These are phyloP conservation scores for Microdochium paspali DNA, from an alignment of 2,329 filamentous ascomycete species.

Conservation along the genomic window DNA sequence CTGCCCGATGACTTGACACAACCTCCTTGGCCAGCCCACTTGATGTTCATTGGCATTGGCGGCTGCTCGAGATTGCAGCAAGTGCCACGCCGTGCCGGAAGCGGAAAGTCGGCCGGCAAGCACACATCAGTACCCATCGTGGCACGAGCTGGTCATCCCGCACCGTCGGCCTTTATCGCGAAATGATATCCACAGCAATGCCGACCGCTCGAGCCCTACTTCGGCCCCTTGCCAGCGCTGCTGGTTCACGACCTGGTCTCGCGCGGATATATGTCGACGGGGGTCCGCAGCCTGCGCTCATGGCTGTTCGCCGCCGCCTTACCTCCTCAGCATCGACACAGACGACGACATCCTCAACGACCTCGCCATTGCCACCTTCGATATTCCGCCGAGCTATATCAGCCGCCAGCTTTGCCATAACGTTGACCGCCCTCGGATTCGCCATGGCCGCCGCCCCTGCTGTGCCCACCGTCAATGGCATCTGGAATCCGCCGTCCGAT, in stretches of 20 bases:
- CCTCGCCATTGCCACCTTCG: slow-evolving; percentile 19
- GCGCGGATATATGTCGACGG: background rate
- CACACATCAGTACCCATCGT: background rate
- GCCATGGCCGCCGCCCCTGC: slow-evolving; percentile 45
- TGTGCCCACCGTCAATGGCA: slow-evolving; percentile 33
- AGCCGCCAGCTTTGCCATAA: slow-evolving; percentile 33
- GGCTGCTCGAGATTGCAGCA: background rate
- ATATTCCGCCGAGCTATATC: slow-evolving; percentile 34
- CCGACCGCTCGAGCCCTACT: background rate
- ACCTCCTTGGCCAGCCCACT: background rate
- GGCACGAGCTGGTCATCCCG: background rate
- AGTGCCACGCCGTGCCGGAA: background rate
- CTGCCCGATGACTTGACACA: background rate
- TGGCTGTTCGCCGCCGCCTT: background rate
- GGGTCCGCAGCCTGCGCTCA: background rate
- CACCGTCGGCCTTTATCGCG: background rate
- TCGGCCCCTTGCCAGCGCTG: background rate
- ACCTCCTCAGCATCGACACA: background rate
- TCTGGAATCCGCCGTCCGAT: slow-evolving; percentile 49
- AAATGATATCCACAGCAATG: background rate
- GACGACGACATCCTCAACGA: slow-evolving; percentile 9
- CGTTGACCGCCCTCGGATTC: slow-evolving; percentile 43
- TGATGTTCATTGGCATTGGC: background rate
- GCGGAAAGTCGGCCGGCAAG: background rate
- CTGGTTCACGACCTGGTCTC: background rate